Conservation (phyloP, 2,329 filamentous ascomycete species). For the Epichloe elymi region DNA sequence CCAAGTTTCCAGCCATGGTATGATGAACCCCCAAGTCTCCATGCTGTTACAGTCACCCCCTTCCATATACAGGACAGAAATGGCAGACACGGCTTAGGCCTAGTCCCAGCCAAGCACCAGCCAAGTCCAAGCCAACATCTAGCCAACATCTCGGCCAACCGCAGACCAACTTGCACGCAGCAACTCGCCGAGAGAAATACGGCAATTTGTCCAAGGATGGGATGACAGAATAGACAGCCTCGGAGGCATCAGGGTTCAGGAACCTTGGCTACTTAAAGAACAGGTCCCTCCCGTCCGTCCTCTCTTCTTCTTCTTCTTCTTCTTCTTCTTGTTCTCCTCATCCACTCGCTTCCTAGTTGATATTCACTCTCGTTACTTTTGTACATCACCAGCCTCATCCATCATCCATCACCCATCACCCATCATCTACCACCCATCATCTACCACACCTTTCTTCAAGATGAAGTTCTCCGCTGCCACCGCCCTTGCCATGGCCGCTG, state of each 20-base stretch:
- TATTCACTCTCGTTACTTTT: conserved; percentile 17
- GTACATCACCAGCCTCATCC: conserved; percentile 4
- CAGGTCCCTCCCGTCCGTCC: conserved; percentile 8
- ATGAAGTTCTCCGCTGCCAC: conserved; percentile 25
- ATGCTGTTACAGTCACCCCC: too few species aligned
- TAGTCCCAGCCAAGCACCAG: too few species aligned
- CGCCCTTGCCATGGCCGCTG: conserved; percentile 20
- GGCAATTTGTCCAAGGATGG: neutral
- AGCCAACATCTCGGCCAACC: neutral
- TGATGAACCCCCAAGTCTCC: too few species aligned
- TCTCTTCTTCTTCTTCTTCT: neutral
- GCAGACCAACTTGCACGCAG: neutral
- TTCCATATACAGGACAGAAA: neutral
- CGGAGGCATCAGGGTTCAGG: neutral
- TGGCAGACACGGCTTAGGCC: neutral
- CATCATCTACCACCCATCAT: too few species aligned
- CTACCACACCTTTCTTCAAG: conserved; percentile 14
- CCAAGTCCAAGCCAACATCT: neutral
- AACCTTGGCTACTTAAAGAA: conserved; percentile 18
- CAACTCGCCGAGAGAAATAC: neutral
- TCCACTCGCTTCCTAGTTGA: conserved; percentile 17
- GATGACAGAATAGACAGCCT: neutral
- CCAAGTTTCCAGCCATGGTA: too few species aligned
- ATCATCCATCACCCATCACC: too few species aligned
- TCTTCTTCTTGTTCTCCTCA: conserved; percentile 6